Base-by-base conservation (phyloP, 306 rosid species). In the Echinosophora koreensis region DNA sequence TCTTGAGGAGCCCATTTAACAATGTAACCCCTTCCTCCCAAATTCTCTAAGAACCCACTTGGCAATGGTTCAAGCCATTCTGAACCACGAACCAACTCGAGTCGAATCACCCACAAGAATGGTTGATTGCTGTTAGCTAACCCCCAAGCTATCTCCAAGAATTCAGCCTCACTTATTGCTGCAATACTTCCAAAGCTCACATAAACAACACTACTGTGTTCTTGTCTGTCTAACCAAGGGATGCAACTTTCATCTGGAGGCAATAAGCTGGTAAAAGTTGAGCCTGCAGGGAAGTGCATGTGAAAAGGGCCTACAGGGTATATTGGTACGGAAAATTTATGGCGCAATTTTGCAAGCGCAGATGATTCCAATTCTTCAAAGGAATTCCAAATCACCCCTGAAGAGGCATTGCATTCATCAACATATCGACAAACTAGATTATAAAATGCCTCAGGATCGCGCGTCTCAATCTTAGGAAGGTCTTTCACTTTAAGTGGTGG, bases 1-100 rank as follows among this genome's bases (percentile, higher is more conserved):
- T 54, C 80, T 56, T 90, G 91, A 17, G 94, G 96, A 27, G 91
- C 92, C 97, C 96, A 90, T 78, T 90, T 87, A n/a, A 89, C 89
- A 44, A 90, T 76, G 77, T 64, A 73, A 0, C 90, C 89, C 44
- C 81, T 81, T 42, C 82, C 91, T 44, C 82, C 81, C 51, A 85
- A 41, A 41, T 12, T 83, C 57, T 84, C 87, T 4, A 52, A 47
- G 68, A 90, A 87, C 37, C 80, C 87, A 35, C 49, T 70, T 2
- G 90, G 91, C 86, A 88, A 73, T 5, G 77, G 72, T 78, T 86
- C 91, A 2, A 78, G 79, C 87, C 96, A 83, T 6, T 88, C 86
- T 2, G 73, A 86, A 0, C 84, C 91, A 4, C 35, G n/a, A 34
- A 87, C 55, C 54, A 79, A 67, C 18, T 90, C 90, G 0, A 94